phyloP scores from a whole-genome alignment of 768 basidiomycete species.

The Boletus rubescentipes region DNA sequence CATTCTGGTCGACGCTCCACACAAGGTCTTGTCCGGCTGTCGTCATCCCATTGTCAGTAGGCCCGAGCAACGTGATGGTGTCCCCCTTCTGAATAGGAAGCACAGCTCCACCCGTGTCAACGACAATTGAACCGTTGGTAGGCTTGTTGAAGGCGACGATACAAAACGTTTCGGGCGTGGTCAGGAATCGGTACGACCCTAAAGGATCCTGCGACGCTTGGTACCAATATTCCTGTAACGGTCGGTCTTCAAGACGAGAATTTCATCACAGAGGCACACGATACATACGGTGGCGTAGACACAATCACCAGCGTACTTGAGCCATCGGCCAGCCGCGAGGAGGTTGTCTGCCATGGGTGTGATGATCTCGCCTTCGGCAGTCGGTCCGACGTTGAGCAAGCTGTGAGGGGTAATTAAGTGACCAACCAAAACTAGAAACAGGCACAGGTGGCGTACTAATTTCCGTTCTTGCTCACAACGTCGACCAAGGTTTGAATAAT shows the following conservation, averaged over 20 bases:
- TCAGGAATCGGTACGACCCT: constrained; percentile 44
- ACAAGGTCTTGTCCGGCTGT: constrained; percentile 16
- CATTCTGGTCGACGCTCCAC: constrained; percentile 34
- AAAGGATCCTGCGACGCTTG: constrained; percentile 39
- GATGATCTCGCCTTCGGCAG: constrained; percentile 53
- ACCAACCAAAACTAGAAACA: neutral
- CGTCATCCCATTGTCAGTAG: constrained; percentile 4
- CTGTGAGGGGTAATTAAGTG: constrained; percentile 28
- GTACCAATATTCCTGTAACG: constrained; percentile 48
- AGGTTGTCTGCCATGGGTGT: constrained; percentile 47
- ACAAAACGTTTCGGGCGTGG: constrained; percentile 51
- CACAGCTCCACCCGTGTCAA: constrained; percentile 35
- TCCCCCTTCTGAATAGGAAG: constrained; percentile 47
- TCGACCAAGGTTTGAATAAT: constrained; percentile 54
- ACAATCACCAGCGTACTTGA: constrained; percentile 48
- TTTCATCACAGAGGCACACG: neutral
- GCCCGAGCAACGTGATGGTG: constrained; percentile 40
- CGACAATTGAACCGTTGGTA: constrained; percentile 29
- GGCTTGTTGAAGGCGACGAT: constrained; percentile 45
- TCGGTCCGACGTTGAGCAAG: constrained; percentile 54
- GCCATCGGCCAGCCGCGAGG: constrained; percentile 51
- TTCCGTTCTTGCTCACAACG: constrained; percentile 62
- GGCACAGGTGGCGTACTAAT: constrained; percentile 42
- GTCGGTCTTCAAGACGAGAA: neutral
- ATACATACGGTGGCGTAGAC: constrained; percentile 51